Base-by-base conservation (phyloP, 108 stramenopile species). In the Cyclotella baltica region DNA sequence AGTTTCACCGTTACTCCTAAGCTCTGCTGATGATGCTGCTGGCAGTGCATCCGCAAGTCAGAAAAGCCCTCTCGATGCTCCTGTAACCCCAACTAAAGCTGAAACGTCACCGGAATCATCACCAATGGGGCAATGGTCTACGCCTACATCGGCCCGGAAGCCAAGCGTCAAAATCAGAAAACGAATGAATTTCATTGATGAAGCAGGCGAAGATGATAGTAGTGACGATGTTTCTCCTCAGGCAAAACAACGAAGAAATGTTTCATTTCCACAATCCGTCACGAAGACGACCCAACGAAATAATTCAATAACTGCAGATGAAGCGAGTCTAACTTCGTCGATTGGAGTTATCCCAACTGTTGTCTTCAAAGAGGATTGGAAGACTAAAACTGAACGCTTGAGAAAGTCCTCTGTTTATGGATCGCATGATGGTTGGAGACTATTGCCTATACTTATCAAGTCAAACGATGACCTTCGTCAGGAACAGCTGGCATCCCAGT, bases 391-490 rank as follows among this genome's bases (percentile, higher is more conserved):
- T 56, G 95, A 94, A 34, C 90, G 97, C 35, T 63, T 98, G 15
- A 84, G 96, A 37, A 73, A 86, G 11, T 84, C 83, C 31, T 96
- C 93, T 37, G 84, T 86, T 22, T 92, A 86, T 56, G 97, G 97
- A n/a, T 83, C 85, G 29, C 85, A 90, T 77, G 90, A 95, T 37
- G 92, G 93, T 25, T 98, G 98, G 97, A 84, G 94, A 47, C 74
- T 99, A 20, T 75, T 97, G 43, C 96, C 97, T 28, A 88, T 99
- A 56, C 87, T 99, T 46, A 89, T 99, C 30, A 99, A 99, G 85
- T 90, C 93, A 48, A 97, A 98, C 71, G 99, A 98, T 72, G 99
- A 99, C 67, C 87, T 98, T 61, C 88, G 99, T 15, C 99, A 99
- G 76, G 99, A 99, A 77, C 95, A 97, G 77, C 77, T 96, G 0